Base-by-base conservation (phyloP, 2,329 filamentous ascomycete genomes). In the Lasiodiplodia theobromae region DNA sequence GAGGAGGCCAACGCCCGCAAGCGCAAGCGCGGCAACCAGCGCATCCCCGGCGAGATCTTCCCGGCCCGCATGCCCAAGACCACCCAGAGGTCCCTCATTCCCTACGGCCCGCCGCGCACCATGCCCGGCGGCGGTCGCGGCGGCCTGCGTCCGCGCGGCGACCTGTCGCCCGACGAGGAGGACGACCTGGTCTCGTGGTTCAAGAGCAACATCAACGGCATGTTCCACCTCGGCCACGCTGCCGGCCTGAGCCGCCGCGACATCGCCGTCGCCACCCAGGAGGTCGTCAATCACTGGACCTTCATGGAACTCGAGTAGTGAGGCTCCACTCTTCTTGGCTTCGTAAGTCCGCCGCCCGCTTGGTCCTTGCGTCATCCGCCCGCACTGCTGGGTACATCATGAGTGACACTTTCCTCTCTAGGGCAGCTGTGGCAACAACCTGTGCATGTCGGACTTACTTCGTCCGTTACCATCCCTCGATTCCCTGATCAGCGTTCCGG, bases 41-140 rank as follows among this genome's bases (percentile, higher is more conserved):
- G 60, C 47, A 52, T 64, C 14, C 60, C 60, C n/a, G 60, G 60
- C 60, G 60, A 64, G 60, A 64, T 64, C 60, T 64, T 64, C 60
- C 60, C 60, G 3, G 44, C 60, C n/a, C 60, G 60, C 60, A 37
- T 64, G 44, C 44, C 60, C 58, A 63, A 37, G 40, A 5, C 21
- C 12, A 16, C 44, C n/a, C 18, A 31, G 44, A 31, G n/a, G 44
- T 31, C n/a, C 28, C 10, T 16, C 4, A 11, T 16, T 16, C 44
- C 28, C 4, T 64, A 52, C 60, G 44, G 47, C 31, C 47, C 44
- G 31, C 44, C 58, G 11, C 28, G 60, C 47, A 16, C 11, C 58
- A 51, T 63, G 60, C 44, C 60, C 6, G 60, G 47, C 28, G 60
- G 10, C 44, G 21, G 8, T n/a, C 44, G 44, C 11, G 10, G 31